Evolutionary conservation across 805 yeast genomes (phyloP).

Genomic region (Tetrapisispora iriomotensis): DNA sequence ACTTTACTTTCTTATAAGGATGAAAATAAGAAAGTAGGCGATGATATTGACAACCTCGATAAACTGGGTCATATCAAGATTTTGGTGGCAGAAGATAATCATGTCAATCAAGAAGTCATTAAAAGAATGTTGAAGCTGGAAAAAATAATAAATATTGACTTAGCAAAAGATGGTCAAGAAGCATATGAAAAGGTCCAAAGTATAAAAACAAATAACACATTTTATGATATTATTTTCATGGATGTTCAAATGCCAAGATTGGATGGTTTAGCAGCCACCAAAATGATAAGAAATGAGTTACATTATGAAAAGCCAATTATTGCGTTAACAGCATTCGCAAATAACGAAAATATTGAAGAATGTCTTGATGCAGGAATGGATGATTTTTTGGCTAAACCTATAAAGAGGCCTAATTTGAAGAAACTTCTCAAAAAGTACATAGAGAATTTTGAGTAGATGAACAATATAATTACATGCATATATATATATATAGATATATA

Average conservation of each 20-base stretch:
- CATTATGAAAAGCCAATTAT: slow-evolving; percentile 67
- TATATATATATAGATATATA: not conserved
- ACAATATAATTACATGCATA: too few relatives aligned
- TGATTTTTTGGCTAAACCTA: slow-evolving; percentile 84
- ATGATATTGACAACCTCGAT: slow-evolving; percentile 16
- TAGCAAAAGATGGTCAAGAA: slow-evolving; percentile 88
- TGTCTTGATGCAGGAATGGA: slow-evolving; percentile 86
- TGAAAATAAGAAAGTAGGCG: slow-evolving; percentile 1
- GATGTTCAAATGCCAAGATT: slow-evolving; percentile 95
- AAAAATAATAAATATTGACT: slow-evolving; percentile 57
- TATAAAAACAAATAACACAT: slow-evolving; percentile 32
- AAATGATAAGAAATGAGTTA: slow-evolving; percentile 55
- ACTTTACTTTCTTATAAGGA: slow-evolving; percentile 12
- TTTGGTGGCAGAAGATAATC: slow-evolving; percentile 88
- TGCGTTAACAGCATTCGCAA: slow-evolving; percentile 93
- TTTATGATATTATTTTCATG: slow-evolving; percentile 82
- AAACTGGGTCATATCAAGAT: slow-evolving; percentile 34
- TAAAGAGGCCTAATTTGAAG: slow-evolving; percentile 58
- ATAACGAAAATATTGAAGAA: slow-evolving; percentile 76
- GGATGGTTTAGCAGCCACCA: slow-evolving; percentile 83
- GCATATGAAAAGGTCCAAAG: slow-evolving; percentile 61
- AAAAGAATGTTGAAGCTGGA: slow-evolving; percentile 79
- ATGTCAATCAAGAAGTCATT: slow-evolving; percentile 90
- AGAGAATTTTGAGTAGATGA: not conserved
- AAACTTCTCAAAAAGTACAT: slow-evolving; percentile 35